These are phyloP conservation scores for Neurospora sp. DNA, from an alignment of 495 filamentous ascomycete genomes.

Conservation along the genomic window DNA sequence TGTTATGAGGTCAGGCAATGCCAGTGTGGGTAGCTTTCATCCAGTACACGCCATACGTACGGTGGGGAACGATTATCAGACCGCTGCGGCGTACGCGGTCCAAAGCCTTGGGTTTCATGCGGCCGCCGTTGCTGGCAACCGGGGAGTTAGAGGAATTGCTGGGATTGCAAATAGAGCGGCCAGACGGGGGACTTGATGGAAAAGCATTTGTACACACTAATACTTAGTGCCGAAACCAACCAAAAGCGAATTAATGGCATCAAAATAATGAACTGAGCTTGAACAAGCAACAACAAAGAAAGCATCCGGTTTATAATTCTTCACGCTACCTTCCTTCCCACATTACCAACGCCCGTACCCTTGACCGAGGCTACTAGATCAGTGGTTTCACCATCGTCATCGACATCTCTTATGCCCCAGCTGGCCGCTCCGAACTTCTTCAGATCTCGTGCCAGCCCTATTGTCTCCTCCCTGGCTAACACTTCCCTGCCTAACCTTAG, in stretches of 20 bases:
- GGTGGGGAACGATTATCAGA: constrained; percentile 49
- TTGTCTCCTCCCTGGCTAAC: constrained; percentile 63
- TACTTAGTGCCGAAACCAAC: not conserved
- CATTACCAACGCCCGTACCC: constrained; percentile 88
- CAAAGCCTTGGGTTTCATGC: constrained; percentile 42
- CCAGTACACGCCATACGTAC: constrained; percentile 55
- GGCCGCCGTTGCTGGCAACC: constrained; percentile 34
- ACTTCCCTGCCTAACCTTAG: constrained; percentile 60
- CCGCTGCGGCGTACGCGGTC: constrained; percentile 37
- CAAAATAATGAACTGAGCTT: not conserved
- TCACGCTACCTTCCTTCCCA: constrained; percentile 86
- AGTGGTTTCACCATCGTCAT: constrained; percentile 53
- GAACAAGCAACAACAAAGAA: not conserved
- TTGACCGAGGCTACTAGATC: constrained; percentile 86
- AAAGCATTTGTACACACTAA: not conserved
- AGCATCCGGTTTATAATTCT: constrained; percentile 9
- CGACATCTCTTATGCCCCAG: constrained; percentile 67
- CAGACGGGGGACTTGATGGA: not conserved
- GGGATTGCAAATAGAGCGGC: not conserved
- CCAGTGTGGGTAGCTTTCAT: constrained; percentile 57
- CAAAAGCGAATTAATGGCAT: not conserved
- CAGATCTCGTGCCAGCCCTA: constrained; percentile 73
- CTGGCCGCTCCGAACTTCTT: constrained; percentile 73
- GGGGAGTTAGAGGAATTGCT: constrained; percentile 3
- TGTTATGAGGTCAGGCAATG: constrained; percentile 55